Evolutionary conservation across 495 filamentous ascomycete species (phyloP).

Genomic region (Physcia stellaris): DNA sequence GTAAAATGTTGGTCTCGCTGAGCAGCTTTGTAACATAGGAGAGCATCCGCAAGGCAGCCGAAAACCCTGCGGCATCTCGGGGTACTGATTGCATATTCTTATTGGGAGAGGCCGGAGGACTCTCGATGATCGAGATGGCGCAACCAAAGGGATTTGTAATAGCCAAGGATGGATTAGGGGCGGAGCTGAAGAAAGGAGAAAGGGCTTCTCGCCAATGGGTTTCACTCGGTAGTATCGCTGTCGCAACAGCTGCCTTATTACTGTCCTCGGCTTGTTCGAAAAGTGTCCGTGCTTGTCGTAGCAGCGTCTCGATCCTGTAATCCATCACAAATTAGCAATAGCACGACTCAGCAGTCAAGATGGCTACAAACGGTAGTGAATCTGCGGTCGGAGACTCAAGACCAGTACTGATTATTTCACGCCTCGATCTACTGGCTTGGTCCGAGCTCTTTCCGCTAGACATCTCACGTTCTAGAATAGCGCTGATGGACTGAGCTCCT

Average conservation of each 20-base stretch:
- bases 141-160: slow-evolving; percentile 61
- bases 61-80: slow-evolving; percentile 54
- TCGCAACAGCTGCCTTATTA: slow-evolving; percentile 19
- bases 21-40: slow-evolving; percentile 33
- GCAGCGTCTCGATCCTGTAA: slow-evolving; percentile 37
- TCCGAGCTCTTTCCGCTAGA: slow-evolving; percentile 22
- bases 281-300: slow-evolving; percentile 38
- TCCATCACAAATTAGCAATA: slow-evolving; percentile 5
- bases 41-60: slow-evolving; percentile 59
- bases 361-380: slow-evolving; percentile 30
- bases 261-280: slow-evolving; percentile 24
- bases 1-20: slow-evolving; percentile 9
- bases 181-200: slow-evolving; percentile 39
- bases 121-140: slow-evolving; percentile 48
- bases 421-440: slow-evolving; percentile 19
- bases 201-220: slow-evolving; percentile 40
- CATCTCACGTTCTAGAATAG: slow-evolving; percentile 25
- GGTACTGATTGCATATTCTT: slow-evolving; percentile 16
- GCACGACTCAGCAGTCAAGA: background rate
- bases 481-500: slow-evolving; percentile 31
- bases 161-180: slow-evolving; percentile 48
- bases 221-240: slow-evolving; percentile 34
- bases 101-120: slow-evolving; percentile 15
- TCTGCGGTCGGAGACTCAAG: slow-evolving; percentile 34
- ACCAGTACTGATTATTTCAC: slow-evolving; percentile 38